Percentiles rank a stretch among this genome's conserved stretches.
Evolutionary conservation across 2,329 filamentous ascomycete species (phyloP).

Genomic region (Xylaria sp.): DNA sequence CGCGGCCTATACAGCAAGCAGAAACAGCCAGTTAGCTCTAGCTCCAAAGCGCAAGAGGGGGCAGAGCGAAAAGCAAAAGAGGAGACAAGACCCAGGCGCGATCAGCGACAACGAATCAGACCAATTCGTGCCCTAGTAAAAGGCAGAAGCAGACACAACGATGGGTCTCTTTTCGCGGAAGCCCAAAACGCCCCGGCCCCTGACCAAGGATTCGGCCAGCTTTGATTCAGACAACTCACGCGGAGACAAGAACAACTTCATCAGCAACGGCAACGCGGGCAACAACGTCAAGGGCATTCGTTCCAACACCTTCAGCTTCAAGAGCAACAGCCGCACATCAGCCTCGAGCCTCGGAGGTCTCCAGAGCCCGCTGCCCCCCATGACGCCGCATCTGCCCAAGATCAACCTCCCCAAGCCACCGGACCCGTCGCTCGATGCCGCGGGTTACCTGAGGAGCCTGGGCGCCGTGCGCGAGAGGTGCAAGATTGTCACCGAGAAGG

Average conservation of each 20-base stretch:
- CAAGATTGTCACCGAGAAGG: conserved; percentile 75
- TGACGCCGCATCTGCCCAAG: conserved; percentile 67
- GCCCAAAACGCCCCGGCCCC: conserved; percentile 57
- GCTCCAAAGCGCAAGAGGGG: neutral
- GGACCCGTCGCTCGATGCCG: conserved; percentile 86
- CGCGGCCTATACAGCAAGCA: conserved; percentile 15
- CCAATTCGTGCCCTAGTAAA: neutral
- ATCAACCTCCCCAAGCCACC: conserved; percentile 83
- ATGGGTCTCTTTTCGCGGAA: conserved; percentile 65
- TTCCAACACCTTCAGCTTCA: conserved; percentile 44
- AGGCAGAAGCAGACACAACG: conserved; percentile 2
- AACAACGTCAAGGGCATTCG: conserved; percentile 49
- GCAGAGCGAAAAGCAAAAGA: neutral
- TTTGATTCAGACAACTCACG: conserved; percentile 56
- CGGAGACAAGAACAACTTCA: conserved; percentile 32
- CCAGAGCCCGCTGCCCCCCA: conserved; percentile 56
- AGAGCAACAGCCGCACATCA: conserved; percentile 59
- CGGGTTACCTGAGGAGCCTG: conserved; percentile 88
- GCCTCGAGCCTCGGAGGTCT: conserved; percentile 52
- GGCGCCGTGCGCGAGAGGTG: conserved; percentile 84
- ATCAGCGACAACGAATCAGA: neutral
- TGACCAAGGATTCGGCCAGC: conserved; percentile 53
- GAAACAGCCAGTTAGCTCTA: neutral
- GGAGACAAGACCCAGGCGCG: neutral
- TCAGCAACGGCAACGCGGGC: conserved; percentile 41